Evolutionary conservation across 164 flowering plant genomes (phyloP), one percentile per base, ranked within the genome.

Genomic region (Vitis riparia): DNA sequence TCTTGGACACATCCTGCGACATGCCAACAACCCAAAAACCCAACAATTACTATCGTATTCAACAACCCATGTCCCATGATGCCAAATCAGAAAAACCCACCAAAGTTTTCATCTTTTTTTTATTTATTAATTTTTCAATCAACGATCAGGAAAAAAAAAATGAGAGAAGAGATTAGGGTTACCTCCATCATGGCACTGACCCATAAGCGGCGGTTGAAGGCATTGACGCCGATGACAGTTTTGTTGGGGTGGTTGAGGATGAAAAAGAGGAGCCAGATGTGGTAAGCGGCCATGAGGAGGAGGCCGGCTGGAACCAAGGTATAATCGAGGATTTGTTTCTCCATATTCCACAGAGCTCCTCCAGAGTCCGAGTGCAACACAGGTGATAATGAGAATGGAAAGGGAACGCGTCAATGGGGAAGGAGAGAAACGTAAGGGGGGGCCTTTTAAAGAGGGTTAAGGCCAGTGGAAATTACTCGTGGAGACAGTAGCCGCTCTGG

Each of bases 151-250:
- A 48, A n/a, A 49, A 62, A 61, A 30, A 11, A 15, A 37, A 29
- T 5, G 37, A 11, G 63, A 14, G 11, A 29, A 19, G 50, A 19
- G 19, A 5, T 5, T 11, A 13, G 59, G 27, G 5, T 23, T 65
- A 91, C 98, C 91, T 87, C 87, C 93, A 93, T 91, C 97, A 91
- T 91, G 60, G 91, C 84, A 3, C 30, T 79, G 62, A 89, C 92
- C 98, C 95, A 93, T 57, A 80, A 73, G 59, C 83, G 84, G 59
- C 97, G 87, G 59, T 83, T 89, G 81, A 86, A 75, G 68, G 93
- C 83, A 55, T 93, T 91, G 81, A 93, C 69, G 30, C 97, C 95
- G 55, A 93, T 75, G 55, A 91, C 82, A 1, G 98, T 91, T 51
- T 58, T 71, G 27, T 75, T 76, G 55, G 98, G 98, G 50, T 77